Conservation (phyloP, 225 moss, liverwort and hornwort species). For the Bryoerythrophyllum caledonicum region DNA sequence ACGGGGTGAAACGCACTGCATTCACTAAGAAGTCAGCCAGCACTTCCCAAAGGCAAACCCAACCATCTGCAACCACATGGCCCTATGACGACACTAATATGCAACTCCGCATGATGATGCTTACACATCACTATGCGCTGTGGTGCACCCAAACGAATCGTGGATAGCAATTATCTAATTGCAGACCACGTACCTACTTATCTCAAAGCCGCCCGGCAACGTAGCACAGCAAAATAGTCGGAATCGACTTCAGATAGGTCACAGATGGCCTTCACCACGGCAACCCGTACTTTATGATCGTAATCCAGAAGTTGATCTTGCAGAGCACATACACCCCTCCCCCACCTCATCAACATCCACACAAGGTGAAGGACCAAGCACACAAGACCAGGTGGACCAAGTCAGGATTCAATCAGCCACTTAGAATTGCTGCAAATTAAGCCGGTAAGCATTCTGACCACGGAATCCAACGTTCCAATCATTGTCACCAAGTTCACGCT, state of each 20-base stretch:
- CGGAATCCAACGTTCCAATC: background rate
- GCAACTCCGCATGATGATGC: background rate
- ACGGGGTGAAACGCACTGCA: too few relatives aligned
- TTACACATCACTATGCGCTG: background rate
- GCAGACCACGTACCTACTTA: slow-evolving; percentile 62
- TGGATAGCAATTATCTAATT: background rate
- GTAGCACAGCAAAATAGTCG: slow-evolving; percentile 55
- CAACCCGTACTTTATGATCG: slow-evolving; percentile 79
- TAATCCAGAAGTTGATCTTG: slow-evolving; percentile 75
- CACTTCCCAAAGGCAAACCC: background rate
- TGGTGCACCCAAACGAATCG: background rate
- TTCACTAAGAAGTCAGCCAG: too few relatives aligned
- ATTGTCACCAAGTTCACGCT: background rate
- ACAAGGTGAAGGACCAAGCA: background rate
- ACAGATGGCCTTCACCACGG: slow-evolving; percentile 67
- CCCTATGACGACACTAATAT: background rate
- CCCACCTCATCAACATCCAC: slow-evolving; percentile 20
- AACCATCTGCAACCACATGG: background rate
- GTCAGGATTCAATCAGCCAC: background rate
- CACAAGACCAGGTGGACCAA: background rate
- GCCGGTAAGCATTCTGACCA: background rate
- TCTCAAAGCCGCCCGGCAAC: slow-evolving; percentile 86
- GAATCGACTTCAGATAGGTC: slow-evolving; percentile 72
- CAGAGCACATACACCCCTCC: slow-evolving; percentile 56
- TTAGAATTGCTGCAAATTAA: background rate